A percentile compares a stretch with the other conserved stretches of the same genome.
These are phyloP conservation scores for Ophiobolus disseminans DNA, from an alignment of 2,329 filamentous ascomycete genomes.

Conservation along the genomic window DNA sequence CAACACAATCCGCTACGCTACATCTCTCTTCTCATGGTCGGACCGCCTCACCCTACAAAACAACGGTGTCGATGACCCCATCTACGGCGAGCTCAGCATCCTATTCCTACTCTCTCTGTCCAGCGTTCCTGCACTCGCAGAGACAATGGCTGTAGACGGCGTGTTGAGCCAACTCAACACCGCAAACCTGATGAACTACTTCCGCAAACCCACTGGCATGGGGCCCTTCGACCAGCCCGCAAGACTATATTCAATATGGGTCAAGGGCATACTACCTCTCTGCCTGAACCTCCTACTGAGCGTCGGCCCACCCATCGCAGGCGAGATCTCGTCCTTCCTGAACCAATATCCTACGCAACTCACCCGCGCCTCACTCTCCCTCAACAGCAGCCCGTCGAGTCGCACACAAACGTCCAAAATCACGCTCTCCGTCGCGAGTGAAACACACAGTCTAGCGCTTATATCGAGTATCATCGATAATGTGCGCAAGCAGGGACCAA, in stretches of 20 bases:
- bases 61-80: constrained; percentile 72
- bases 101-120: constrained; percentile 89
- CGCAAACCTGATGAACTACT: constrained; percentile 78
- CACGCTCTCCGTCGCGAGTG: constrained; percentile 74
- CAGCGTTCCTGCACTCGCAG: constrained; percentile 78
- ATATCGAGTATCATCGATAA: constrained; percentile 75
- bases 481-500: constrained; percentile 60
- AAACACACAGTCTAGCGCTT: constrained; percentile 80
- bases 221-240: constrained; percentile 79
- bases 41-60: constrained; percentile 72
- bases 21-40: constrained; percentile 91
- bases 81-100: constrained; percentile 92
- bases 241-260: constrained; percentile 89
- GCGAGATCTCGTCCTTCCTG: constrained; percentile 84
- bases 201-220: constrained; percentile 71
- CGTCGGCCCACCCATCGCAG: constrained; percentile 80
- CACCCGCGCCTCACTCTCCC: constrained; percentile 71
- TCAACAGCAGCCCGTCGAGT: constrained; percentile 61
- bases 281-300: constrained; percentile 86
- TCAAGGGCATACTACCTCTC: constrained; percentile 83
- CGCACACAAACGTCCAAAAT: constrained; percentile 59
- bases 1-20: constrained; percentile 79
- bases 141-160: constrained; percentile 88
- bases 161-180: constrained; percentile 80
- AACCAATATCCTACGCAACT: constrained; percentile 88